Conservation (phyloP, 139 green algal genomes). For the Micractinium conductrix region DNA sequence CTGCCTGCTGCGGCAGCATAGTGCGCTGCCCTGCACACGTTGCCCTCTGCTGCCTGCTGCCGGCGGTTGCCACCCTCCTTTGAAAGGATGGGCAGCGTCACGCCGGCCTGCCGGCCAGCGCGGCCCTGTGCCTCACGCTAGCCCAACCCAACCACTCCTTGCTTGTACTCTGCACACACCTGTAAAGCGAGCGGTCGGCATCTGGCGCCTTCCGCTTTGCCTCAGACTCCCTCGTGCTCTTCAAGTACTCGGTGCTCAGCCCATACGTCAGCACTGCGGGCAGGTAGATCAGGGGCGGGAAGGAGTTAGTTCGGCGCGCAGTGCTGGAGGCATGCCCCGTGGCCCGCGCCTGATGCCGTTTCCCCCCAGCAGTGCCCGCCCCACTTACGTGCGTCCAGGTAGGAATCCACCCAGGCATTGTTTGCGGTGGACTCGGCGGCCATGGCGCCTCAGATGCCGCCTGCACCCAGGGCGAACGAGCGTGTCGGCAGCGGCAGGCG, state of each 20-base stretch:
- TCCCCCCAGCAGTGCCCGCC: no score
- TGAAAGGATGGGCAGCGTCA: not conserved
- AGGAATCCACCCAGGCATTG: conserved; percentile 85
- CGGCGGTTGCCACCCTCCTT: no score
- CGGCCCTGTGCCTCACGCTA: no score
- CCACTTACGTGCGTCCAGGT: conserved; percentile 77
- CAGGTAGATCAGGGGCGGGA: not conserved
- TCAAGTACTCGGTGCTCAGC: conserved; percentile 59
- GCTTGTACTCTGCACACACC: not conserved
- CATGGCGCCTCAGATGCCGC: not conserved
- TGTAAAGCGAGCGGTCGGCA: conserved; percentile 57
- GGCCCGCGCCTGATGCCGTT: no score
- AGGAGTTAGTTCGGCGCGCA: no score
- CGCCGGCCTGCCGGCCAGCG: not conserved
- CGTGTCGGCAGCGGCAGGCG: not conserved
- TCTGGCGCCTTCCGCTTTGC: conserved; percentile 26
- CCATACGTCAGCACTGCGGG: conserved; percentile 59
- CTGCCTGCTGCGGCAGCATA: no score
- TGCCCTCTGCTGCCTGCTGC: no score
- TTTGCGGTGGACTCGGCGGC: not conserved
- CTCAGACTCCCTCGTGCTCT: conserved; percentile 17
- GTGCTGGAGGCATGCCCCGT: no score
- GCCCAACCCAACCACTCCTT: no score
- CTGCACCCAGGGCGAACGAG: not conserved
- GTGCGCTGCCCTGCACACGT: no score